Evolutionary conservation across 208 protist genomes (phyloP).

Genomic region (Acanthamoeba triangularis): DNA sequence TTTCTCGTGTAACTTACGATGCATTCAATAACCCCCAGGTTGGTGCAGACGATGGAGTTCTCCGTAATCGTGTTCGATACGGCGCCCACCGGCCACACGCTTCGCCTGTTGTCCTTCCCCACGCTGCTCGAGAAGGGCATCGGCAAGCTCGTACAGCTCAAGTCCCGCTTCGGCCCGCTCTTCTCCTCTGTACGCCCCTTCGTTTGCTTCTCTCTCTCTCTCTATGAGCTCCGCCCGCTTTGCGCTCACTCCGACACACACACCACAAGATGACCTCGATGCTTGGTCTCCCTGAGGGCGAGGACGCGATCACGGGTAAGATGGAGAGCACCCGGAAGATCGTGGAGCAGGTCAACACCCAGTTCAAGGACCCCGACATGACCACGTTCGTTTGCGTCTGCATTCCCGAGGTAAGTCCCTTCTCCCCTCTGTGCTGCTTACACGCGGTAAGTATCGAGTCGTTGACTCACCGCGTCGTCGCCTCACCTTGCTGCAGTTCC

Average conservation of each 20-base stretch:
- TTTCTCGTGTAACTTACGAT: neutral
- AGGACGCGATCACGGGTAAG: constrained; percentile 77
- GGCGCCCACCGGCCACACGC: constrained; percentile 99
- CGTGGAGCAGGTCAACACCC: constrained; percentile 81
- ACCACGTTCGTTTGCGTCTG: constrained; percentile 99
- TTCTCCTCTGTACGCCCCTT: constrained; percentile 80
- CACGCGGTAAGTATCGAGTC: neutral
- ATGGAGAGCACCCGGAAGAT: constrained; percentile 76
- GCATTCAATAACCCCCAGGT: constrained; percentile 73
- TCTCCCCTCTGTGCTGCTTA: neutral
- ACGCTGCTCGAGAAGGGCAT: constrained; percentile 90
- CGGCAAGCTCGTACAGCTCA: constrained; percentile 89
- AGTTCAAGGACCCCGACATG: constrained; percentile 89
- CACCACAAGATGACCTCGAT: constrained; percentile 8
- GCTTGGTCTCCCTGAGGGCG: neutral
- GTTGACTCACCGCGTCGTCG: neutral
- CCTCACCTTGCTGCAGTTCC: constrained; percentile 90
- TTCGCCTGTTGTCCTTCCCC: constrained; percentile 97
- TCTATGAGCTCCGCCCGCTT: too few relatives aligned
- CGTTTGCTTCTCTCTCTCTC: neutral
- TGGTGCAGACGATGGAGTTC: constrained; percentile 94
- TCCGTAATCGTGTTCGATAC: constrained; percentile 99
- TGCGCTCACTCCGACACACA: neutral
- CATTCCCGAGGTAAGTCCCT: constrained; percentile 95
- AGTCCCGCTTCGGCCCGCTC: constrained; percentile 87